Percentiles rank a stretch among this genome's conserved stretches.
Conservation (phyloP, 192 early-diverging fungal species). For the Coemansia sp. region DNA sequence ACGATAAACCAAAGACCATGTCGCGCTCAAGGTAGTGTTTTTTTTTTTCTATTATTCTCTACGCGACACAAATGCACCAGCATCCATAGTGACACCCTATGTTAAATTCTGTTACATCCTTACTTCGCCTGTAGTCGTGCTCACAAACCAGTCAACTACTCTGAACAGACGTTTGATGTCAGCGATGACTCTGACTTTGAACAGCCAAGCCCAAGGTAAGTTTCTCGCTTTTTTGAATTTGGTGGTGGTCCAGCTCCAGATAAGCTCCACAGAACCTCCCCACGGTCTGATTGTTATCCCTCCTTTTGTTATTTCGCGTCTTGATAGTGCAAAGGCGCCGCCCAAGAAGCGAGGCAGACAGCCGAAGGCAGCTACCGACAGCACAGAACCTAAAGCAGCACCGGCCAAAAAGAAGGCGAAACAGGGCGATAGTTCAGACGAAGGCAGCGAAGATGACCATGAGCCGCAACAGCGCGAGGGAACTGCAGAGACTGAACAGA, state of each 20-base stretch:
- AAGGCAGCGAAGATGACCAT: not conserved
- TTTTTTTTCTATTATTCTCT: not conserved
- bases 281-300: not conserved
- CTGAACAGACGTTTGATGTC: slow-evolving; percentile 17
- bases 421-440: not conserved
- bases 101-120: not conserved
- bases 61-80: not conserved
- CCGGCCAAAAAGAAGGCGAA: not conserved
- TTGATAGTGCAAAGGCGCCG: slow-evolving; percentile 2
- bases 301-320: not conserved
- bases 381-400: not conserved
- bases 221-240: not conserved
- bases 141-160: slow-evolving; percentile 37
- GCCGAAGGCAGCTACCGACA: not conserved
- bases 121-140: slow-evolving; percentile 11
- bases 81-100: not conserved
- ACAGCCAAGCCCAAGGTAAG: slow-evolving; percentile 3
- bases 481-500: not conserved
- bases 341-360: not conserved
- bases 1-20: slow-evolving; percentile 16
- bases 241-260: not conserved
- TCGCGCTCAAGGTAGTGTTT: slow-evolving; percentile 33
- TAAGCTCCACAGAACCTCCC: not conserved
- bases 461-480: not conserved
- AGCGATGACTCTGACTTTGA: slow-evolving; percentile 45